Conservation (phyloP, 2,329 filamentous ascomycete species). For the Aspergillus hiratsukae region DNA sequence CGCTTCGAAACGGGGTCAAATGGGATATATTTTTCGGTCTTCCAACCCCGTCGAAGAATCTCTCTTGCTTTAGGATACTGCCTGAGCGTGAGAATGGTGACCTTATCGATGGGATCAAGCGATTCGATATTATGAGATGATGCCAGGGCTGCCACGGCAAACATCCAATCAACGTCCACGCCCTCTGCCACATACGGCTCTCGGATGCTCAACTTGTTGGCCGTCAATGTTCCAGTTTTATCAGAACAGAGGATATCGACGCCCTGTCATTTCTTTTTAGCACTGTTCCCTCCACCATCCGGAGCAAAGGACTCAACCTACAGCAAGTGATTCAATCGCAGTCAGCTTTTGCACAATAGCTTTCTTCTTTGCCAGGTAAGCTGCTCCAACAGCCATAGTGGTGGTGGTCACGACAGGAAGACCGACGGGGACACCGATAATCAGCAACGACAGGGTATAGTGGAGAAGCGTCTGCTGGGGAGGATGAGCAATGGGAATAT, state of each 20-base stretch:
- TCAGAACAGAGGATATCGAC: slow-evolving; percentile 77
- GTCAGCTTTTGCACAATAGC: slow-evolving; percentile 77
- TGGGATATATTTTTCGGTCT: slow-evolving; percentile 66
- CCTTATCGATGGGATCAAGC: slow-evolving; percentile 74
- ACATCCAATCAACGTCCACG: slow-evolving; percentile 78
- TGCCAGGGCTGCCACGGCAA: slow-evolving; percentile 71
- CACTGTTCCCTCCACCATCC: not conserved
- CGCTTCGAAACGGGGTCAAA: slow-evolving; percentile 76
- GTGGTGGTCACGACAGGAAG: slow-evolving; percentile 75
- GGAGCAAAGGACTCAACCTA: slow-evolving; percentile 21
- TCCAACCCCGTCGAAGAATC: slow-evolving; percentile 69
- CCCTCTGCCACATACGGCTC: slow-evolving; percentile 74
- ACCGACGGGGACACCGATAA: slow-evolving; percentile 77
- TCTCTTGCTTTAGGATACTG: slow-evolving; percentile 71
- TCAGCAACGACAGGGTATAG: slow-evolving; percentile 66
- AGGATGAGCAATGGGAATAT: slow-evolving; percentile 54
- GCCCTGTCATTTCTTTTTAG: slow-evolving; percentile 35
- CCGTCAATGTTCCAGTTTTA: slow-evolving; percentile 70
- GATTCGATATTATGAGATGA: slow-evolving; percentile 75
- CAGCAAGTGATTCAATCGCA: slow-evolving; percentile 70
- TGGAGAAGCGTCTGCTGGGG: slow-evolving; percentile 62
- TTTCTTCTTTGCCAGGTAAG: slow-evolving; percentile 71
- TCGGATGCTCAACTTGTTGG: slow-evolving; percentile 64
- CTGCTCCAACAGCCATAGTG: slow-evolving; percentile 71
- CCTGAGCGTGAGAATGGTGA: slow-evolving; percentile 69